Evolutionary conservation across 768 basidiomycete genomes (phyloP), one percentile per base, ranked within the genome.

Genomic region (Pleurotus citrinopileatus): DNA sequence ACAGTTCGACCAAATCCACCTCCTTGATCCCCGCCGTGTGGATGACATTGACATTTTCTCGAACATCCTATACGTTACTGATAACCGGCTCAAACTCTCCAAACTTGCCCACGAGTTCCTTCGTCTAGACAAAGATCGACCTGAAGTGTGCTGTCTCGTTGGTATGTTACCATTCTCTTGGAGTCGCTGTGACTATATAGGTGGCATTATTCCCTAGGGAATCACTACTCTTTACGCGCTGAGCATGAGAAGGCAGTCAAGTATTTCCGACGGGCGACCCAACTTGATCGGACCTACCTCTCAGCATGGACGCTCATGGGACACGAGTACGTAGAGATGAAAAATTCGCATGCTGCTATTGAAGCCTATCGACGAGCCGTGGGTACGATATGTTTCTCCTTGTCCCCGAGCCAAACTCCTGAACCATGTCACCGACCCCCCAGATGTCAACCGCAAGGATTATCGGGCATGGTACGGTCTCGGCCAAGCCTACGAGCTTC

Each of bases 221-320:
- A 98, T 63, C 94, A 98, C 64, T 96, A 95, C 71, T 97, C 95
- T 5, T 77, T 96, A 12, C 84, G 94, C 23, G 83, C 85, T 10
- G 96, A 98, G 63, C 94, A 98, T 68, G 93, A 93, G 67, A 95
- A 96, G 71, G 94, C 97, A 1, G 87, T 98, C 59, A 89, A 89
- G 62, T 98, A 98, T 70, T 98, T 98, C 71, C 81, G 88, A 58
- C 82, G 95, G 55, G 94, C 96, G 6, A 90, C 94, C n/a, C 88
- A 95, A 63, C 82, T 99, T 43, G 95, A 99, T 68, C 82, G 91
- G 53, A 94, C 90, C 1, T 98, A 94, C 70, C 78, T 98, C 42
- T 91, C 94, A 5, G 97, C 97, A 4, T 99, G 97, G 97, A 98
- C 96, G 3, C 73, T 99, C 58, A 94, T 99, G 93, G 97, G 97